Evolutionary conservation across 495 filamentous ascomycete species (phyloP), one percentile per base, ranked within the genome.

Genomic region (Penicillium coprophilum): DNA sequence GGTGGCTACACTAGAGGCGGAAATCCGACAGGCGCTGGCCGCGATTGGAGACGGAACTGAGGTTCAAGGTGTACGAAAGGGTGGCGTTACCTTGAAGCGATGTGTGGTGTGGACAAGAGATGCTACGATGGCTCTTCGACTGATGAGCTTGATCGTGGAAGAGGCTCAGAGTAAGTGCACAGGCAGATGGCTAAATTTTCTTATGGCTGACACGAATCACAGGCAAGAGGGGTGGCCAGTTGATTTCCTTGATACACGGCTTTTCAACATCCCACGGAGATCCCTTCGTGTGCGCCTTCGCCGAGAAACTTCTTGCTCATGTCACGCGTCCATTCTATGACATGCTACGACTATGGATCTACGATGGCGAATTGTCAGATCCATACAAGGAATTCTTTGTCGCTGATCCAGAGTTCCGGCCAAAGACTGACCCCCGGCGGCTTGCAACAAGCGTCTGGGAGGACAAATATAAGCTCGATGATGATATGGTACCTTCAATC

Each of bases 21-120:
- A 97, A 65, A 96, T 97, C 43, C 81, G 92, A 52, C 80, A 90
- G 58, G 90, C 92, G 8, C 60, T 78, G 59, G 74, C 91, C 54
- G 77, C 85, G 10, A 81, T 86, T 48, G 72, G 89, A 11, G 85
- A 91, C 61, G 82, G 84, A 39, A 77, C 72, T 17, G 82, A 86
- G 24, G 80, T 85, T 1, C 76, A 84, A 53, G 81, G 81, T 34
- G 81, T 92, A 41, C 85, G 90, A 11, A 96, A 92, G 61, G 89
- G 88, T 8, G 91, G 91, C n/a, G 93, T 99, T 23, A 97, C 94
- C 1, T 75, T 99, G 46, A 97, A 97, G 65, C 80, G 95, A 55
- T 99, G 94, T 66, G 88, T 97, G 19, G 86, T 99, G 15, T 99
- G 95, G 95, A 97, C 92, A 6, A 84, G 93, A 58, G 95, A 97